Evolutionary conservation across 129 eudicot species (phyloP), one percentile per base, ranked within the genome.

Genomic region (Flaveria bidentis): DNA sequence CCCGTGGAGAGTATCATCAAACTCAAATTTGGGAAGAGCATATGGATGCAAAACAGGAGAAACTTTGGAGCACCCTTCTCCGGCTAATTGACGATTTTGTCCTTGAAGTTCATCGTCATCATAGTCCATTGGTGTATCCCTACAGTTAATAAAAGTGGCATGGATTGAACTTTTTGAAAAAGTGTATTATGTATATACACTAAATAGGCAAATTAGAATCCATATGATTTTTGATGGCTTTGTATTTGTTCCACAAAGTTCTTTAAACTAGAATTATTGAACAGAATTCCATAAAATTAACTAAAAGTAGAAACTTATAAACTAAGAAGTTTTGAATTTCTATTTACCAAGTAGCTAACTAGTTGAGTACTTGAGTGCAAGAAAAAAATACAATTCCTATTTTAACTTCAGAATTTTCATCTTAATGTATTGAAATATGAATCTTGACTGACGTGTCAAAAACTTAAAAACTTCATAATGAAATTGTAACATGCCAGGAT

Each of bases 81-180:
- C 82, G 33, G 82, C 87, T 88, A 90, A 82, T 53, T 81, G 92
- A 84, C 71, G 87, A 82, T 88, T 88, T 73, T 85, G 85, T 78
- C 93, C 80, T 78, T 86, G 87, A 83, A 65, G 82, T 55, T 85
- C 96, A 84, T 86, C 80, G 83, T 86, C 92, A 84, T 94, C 87
- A 86, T 84, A 84, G 82, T 89, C 98, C 98, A 91, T 91, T 76
- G 81, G 91, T 64, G 56, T 86, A 83, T 81, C 71, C 91, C 98
- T 91, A 82, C 51, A 71, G 80, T 51, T 66, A 4, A 30, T 73
- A 76, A 69, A 39, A 70, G 76, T 61, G 74, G 78, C 25, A 73
- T 47, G 69, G 36, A n/a, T 73, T 10, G 69, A 65, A 22, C 58
- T 15, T 70, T 15, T 52, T 65, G 11, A 25, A 20, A n/a, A 50